A percentile compares a stretch with the other conserved stretches of the same genome.
These are phyloP conservation scores for Teunomyces gatunensis DNA, from an alignment of 805 yeast species.

Conservation along the genomic window DNA sequence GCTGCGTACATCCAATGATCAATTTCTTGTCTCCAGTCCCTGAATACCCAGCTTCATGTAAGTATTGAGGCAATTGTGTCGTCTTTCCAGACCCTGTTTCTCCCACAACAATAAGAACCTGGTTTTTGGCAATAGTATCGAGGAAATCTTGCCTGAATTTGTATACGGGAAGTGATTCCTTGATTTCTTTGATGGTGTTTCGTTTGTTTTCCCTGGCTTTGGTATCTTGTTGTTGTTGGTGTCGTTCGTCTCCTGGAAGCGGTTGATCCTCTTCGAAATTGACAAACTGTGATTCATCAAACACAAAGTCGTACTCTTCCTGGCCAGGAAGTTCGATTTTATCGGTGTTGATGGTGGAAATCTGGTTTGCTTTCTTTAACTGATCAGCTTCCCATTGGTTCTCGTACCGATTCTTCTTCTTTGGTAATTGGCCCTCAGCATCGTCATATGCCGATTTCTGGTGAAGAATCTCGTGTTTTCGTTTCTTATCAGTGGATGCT, in stretches of 20 bases:
- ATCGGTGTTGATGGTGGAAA: slow-evolving; percentile 26
- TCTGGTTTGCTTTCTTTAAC: slow-evolving; percentile 37
- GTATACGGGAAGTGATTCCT: slow-evolving; percentile 75
- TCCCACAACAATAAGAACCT: slow-evolving; percentile 73
- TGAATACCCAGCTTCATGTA: slow-evolving; percentile 80
- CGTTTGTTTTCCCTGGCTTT: slow-evolving; percentile 11
- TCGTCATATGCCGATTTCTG: slow-evolving; percentile 27
- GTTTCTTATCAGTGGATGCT: slow-evolving; percentile 30
- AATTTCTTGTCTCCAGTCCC: slow-evolving; percentile 31
- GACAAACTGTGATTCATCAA: slow-evolving; percentile 62
- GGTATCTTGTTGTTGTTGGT: slow-evolving; percentile 31
- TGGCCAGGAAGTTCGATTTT: slow-evolving; percentile 41
- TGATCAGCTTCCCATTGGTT: slow-evolving; percentile 57
- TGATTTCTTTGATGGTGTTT: slow-evolving; percentile 34
- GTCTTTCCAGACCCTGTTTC: slow-evolving; percentile 96
- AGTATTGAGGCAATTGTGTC: slow-evolving; percentile 86
- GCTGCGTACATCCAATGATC: slow-evolving; percentile 86
- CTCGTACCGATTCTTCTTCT: slow-evolving; percentile 19
- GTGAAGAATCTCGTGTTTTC: slow-evolving; percentile 52
- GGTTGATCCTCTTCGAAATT: slow-evolving; percentile 49
- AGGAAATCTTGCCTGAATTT: slow-evolving; percentile 59
- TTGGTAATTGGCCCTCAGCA: slow-evolving; percentile 14
- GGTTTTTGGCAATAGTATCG: slow-evolving; percentile 57
- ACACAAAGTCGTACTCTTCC: slow-evolving; percentile 68
- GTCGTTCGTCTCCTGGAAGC: slow-evolving; percentile 15